Evolutionary conservation across 1,284 basidiomycete species (phyloP).

Genomic region (Apiotrichum porosum): DNA sequence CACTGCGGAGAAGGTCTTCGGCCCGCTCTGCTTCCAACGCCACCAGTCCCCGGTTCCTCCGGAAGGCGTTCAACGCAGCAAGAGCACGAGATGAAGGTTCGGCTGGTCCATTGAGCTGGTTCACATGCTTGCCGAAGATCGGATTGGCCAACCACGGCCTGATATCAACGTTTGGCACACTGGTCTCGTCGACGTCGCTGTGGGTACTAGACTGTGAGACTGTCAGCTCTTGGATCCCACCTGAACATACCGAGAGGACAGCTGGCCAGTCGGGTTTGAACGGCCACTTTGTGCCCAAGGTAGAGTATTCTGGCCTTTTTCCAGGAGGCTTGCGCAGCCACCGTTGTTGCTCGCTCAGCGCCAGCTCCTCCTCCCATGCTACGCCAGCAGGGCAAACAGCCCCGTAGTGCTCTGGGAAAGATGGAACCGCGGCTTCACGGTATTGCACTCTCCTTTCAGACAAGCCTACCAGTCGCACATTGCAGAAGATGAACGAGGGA

Average conservation of each 20-base stretch:
- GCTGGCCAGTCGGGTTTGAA: conserved; percentile 70
- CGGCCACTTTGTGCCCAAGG: conserved; percentile 62
- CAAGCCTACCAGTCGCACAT: conserved; percentile 73
- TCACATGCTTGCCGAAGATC: conserved; percentile 41
- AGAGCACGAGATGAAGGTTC: conserved; percentile 49
- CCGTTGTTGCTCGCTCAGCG: conserved; percentile 52
- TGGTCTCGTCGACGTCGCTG: no score
- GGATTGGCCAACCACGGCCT: conserved; percentile 62
- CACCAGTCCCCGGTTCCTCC: conserved; percentile 55
- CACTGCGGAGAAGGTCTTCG: conserved; percentile 55
- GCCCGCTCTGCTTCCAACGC: conserved; percentile 48
- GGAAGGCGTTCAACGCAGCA: conserved; percentile 57
- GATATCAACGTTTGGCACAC: no score
- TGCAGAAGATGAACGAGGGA: conserved; percentile 70
- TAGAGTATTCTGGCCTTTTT: conserved; percentile 68
- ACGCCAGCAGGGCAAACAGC: conserved; percentile 55
- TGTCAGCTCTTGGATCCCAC: no score
- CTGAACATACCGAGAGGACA: conserved; percentile 50
- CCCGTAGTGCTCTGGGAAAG: conserved; percentile 79
- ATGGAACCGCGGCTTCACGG: conserved; percentile 67
- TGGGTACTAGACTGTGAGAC: not conserved
- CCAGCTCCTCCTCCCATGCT: conserved; percentile 53
- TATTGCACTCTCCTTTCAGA: conserved; percentile 68
- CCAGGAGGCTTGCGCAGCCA: conserved; percentile 80
- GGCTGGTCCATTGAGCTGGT: not conserved